Base-by-base conservation (phyloP, 257 asterid species). In the Solanum chaucha region DNA sequence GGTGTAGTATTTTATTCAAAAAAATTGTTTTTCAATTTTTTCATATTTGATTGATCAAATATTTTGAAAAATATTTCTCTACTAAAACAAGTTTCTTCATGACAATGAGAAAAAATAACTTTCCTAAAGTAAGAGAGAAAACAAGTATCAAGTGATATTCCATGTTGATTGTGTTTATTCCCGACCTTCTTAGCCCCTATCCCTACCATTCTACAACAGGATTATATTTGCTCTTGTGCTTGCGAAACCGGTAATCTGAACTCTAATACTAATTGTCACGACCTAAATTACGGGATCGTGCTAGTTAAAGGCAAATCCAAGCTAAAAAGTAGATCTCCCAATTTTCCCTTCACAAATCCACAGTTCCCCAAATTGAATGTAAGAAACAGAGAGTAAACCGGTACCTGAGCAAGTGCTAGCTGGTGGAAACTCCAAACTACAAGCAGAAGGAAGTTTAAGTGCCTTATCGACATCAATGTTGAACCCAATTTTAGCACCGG, bases 381-480 rank as follows among this genome's bases (percentile, higher is more conserved):
- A 28, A 17, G 12, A 48, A 28, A 48, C 68, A 1, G 19, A 17
- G 40, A 44, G 36, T 14, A 14, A 80, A 80, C 7, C 5, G 67
- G 61, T 85, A 85, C 87, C 87, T 86, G 87, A 71, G 58, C 87
- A 86, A 72, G 68, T 67, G 84, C 58, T 72, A 72, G 72, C n/a
- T 3, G 87, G 67, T 40, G 87, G 87, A 71, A 74, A 30, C 19
- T 51, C 30, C 78, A 86, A 58, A 40, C 24, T 46, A 8, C 87
- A 86, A 70, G 61, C 10, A 72, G 73, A 86, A 86, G 87, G 87
- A 13, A 86, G 87, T 44, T 48, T 72, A 74, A 71, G 84, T 17
- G 87, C 87, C 3, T 55, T 86, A 70, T 86, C 24, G 6, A 86
- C 15, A 28, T 86, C 87, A 71, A 86, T 86, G 5, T 86, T 46